phyloP scores from a whole-genome alignment of 345 rosid species.

The Laguncularia racemosa region DNA sequence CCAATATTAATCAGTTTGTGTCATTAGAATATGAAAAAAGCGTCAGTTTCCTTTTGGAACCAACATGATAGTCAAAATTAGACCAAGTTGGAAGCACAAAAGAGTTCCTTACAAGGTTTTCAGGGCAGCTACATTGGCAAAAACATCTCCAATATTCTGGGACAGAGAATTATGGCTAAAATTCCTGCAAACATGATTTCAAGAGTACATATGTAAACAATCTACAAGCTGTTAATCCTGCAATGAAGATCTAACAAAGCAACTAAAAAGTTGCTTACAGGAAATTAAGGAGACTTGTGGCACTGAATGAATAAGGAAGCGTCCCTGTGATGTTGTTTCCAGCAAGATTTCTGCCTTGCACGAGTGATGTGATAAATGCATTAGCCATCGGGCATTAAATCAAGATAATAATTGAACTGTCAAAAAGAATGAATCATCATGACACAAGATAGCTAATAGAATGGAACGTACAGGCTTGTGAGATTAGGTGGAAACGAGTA shows the following conservation, averaged over 20 bases:
- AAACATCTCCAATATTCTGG: slow-evolving; percentile 55
- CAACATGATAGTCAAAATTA: no score
- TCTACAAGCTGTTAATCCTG: background rate
- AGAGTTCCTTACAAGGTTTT: slow-evolving; percentile 42
- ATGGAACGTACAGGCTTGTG: slow-evolving; percentile 62
- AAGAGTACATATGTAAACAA: slow-evolving; percentile 3
- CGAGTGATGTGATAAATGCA: slow-evolving; percentile 2
- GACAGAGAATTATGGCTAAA: slow-evolving; percentile 61
- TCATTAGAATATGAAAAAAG: no score
- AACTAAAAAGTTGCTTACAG: slow-evolving; percentile 35
- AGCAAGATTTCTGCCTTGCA: slow-evolving; percentile 57
- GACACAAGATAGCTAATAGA: background rate
- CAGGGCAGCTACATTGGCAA: slow-evolving; percentile 42
- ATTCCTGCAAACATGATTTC: slow-evolving; percentile 31
- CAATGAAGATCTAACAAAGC: no score
- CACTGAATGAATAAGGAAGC: slow-evolving; percentile 75
- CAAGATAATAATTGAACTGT: slow-evolving; percentile 7
- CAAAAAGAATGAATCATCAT: slow-evolving; percentile 2
- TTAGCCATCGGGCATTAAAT: slow-evolving; percentile 4
- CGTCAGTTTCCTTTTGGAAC: no score
- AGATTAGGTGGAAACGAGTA: slow-evolving; percentile 82
- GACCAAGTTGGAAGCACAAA: no score
- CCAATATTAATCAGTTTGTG: no score
- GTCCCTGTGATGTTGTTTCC: slow-evolving; percentile 66
- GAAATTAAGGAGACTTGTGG: slow-evolving; percentile 49